Evolutionary conservation across 202 grass and related monocot species (phyloP).

Genomic region (Hordeum pubiflorum): DNA sequence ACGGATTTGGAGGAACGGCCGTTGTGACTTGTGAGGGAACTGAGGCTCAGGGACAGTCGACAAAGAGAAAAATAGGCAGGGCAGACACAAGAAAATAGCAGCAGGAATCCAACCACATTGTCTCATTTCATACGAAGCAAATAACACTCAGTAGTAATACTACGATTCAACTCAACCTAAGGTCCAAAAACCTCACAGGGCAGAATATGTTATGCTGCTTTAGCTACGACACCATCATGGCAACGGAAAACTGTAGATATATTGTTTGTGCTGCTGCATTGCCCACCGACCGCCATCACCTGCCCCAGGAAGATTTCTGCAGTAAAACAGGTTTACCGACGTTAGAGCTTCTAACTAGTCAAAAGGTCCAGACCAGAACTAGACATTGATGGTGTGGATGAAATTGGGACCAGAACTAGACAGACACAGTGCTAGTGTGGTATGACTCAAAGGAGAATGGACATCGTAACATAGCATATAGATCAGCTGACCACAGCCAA

Average conservation of each 20-base stretch:
- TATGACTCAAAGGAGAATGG: neutral
- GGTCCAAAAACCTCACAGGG: slow-evolving; percentile 8
- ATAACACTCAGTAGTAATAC: neutral
- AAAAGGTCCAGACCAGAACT: neutral
- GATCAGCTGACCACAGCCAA: neutral
- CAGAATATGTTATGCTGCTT: neutral
- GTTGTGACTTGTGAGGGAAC: too few relatives aligned
- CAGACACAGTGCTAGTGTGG: neutral
- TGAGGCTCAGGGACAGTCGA: too few relatives aligned
- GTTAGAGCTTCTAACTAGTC: neutral
- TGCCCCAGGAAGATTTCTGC: slow-evolving; percentile 13
- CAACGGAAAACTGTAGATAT: neutral
- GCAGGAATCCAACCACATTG: neutral
- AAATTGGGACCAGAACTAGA: neutral
- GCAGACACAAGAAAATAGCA: neutral
- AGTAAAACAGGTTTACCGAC: neutral
- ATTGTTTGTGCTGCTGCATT: neutral
- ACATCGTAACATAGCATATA: neutral
- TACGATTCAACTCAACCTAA: neutral
- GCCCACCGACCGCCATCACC: neutral
- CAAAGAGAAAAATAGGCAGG: too few relatives aligned
- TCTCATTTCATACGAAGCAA: neutral
- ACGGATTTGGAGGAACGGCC: too few relatives aligned
- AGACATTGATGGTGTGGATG: neutral
- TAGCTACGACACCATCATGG: neutral